These are phyloP conservation scores for Alisma plantagoaquatica DNA, from an alignment of 106 monocot species.

Conservation along the genomic window DNA sequence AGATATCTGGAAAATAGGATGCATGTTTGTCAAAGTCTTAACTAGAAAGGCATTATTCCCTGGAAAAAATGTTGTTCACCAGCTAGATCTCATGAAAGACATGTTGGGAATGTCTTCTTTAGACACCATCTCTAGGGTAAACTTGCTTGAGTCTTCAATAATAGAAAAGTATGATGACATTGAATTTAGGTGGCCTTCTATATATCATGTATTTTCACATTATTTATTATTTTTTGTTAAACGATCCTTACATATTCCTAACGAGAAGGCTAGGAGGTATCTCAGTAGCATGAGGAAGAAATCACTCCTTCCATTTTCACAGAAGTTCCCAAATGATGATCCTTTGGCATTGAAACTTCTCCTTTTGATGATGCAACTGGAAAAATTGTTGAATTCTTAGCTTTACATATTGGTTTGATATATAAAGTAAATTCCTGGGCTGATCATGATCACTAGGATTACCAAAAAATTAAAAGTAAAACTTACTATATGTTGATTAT, in stretches of 20 bases:
- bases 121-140: constrained; percentile 5
- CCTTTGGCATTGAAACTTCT: constrained; percentile 64
- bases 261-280: constrained; percentile 86
- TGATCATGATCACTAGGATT: no score
- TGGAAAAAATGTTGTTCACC: neutral
- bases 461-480: no score
- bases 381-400: no score
- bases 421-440: no score
- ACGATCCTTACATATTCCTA: constrained; percentile 80
- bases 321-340: constrained; percentile 84
- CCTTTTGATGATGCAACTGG: no score
- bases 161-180: neutral
- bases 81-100: neutral
- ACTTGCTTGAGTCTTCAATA: neutral
- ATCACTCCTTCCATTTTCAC: constrained; percentile 50
- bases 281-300: constrained; percentile 83
- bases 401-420: no score
- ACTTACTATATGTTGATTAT: no score
- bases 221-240: no score
- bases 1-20: neutral
- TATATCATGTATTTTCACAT: no score
- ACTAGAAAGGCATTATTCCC: neutral
- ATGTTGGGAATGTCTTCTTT: neutral
- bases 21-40: neutral
- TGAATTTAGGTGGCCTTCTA: no score